Base-by-base conservation (phyloP, 1,284 basidiomycete species). In the Pyrrhoderma lamaoense region DNA sequence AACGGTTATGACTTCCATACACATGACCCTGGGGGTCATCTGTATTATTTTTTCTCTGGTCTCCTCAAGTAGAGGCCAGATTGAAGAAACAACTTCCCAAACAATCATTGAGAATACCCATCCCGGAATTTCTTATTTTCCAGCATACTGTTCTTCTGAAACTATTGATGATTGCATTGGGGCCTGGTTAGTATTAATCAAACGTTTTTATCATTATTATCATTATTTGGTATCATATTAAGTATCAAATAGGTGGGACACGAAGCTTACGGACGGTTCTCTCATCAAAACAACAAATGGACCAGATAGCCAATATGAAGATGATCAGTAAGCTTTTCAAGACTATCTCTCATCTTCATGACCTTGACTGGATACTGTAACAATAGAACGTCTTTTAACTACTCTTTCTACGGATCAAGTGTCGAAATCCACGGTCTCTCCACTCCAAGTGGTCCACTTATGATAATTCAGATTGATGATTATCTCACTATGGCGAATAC, bases 381-480 rank as follows among this genome's bases (percentile, higher is more conserved):
- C 23, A 5, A 5, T 43, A 52, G 54, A 42, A 49, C 47, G 13
- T 21, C 48, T 7, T 16, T 56, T 18, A 44, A 38, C 1, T 49
- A 45, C 18, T 46, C 54, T 2, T 56, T 56, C 37, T 40, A 40
- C 14, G 54, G 54, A 11, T 49, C 54, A 14, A 52, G 37, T 21
- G 22, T 56, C 13, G 51, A 56, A 27, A n/a, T 56, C 5, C 47
- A 52, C 22, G 51, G 50, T 3, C 43, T 56, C 22, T 5, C 16
- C 9, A 47, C 52, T 36, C 11, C 51, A n/a, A n/a, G 34, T 22
- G 54, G 54, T 5, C 45, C 54, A 8, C 45, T 42, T 31, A 42
- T 56, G 51, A 47, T 52, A 8, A 16, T 56, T 9, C 54, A 56
- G 38, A 22, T 56, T 11, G 54, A 56, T 36, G 47, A 39, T 16